Percentiles rank a stretch among this genome's conserved stretches.
These are phyloP conservation scores for Grigorovia yakushimaensis DNA, from an alignment of 805 yeast species.

Conservation along the genomic window DNA sequence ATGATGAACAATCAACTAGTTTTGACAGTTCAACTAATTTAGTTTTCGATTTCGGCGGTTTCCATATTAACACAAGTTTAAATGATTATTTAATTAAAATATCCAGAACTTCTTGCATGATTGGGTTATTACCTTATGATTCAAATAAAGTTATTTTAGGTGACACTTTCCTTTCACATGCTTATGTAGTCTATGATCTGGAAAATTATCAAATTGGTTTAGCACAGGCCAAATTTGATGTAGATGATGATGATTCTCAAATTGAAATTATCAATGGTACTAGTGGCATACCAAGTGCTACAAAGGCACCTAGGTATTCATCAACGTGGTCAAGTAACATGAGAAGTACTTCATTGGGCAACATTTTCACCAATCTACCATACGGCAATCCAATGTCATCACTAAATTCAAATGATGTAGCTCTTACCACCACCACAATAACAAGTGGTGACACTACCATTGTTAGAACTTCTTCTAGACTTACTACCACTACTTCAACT, in stretches of 20 bases:
- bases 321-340: conserved; percentile 31
- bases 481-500: background rate
- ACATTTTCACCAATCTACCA: conserved; percentile 15
- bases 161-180: conserved; percentile 45
- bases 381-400: background rate
- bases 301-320: conserved; percentile 37
- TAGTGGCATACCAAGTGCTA: conserved; percentile 40
- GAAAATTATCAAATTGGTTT: conserved; percentile 37
- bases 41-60: conserved; percentile 53
- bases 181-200: conserved; percentile 51
- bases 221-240: conserved; percentile 35
- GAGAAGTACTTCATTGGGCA: conserved; percentile 15
- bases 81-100: conserved; percentile 24
- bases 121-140: conserved; percentile 31
- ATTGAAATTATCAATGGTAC: conserved; percentile 35
- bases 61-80: conserved; percentile 43
- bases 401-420: background rate
- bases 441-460: background rate
- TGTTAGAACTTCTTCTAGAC: background rate
- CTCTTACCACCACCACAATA: background rate
- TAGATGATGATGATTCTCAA: conserved; percentile 15
- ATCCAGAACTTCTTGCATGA: conserved; percentile 30
- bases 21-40: conserved; percentile 31
- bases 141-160: conserved; percentile 36
- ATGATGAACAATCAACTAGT: conserved; percentile 18